phyloP scores from a whole-genome alignment of 1,139 yeast species.

The Meyerozyma guilliermondii region DNA sequence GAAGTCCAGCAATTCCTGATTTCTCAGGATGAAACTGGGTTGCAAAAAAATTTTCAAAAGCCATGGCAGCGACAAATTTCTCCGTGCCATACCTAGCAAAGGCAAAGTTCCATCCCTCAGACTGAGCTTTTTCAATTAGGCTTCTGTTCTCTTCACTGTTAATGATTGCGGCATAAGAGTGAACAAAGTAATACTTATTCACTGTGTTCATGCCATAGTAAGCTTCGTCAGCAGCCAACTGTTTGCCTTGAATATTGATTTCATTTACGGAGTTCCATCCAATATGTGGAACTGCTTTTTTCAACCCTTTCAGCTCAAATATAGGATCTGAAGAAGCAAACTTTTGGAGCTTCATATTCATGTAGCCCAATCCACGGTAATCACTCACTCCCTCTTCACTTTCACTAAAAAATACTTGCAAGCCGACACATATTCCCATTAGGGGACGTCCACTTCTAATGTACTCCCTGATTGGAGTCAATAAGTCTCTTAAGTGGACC shows the following conservation, averaged over 20 bases:
- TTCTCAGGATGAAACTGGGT: slow-evolving; percentile 98
- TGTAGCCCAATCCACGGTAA: slow-evolving; percentile 49
- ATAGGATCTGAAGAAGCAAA: slow-evolving; percentile 47
- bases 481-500: slow-evolving; percentile 56
- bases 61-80: slow-evolving; percentile 76
- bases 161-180: slow-evolving; percentile 78
- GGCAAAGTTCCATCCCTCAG: slow-evolving; percentile 75
- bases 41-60: slow-evolving; percentile 76
- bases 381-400: slow-evolving; percentile 67
- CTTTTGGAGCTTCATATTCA: slow-evolving; percentile 49
- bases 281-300: slow-evolving; percentile 87
- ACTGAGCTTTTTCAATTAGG: slow-evolving; percentile 24
- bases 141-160: slow-evolving; percentile 21
- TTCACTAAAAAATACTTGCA: slow-evolving; percentile 72
- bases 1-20: slow-evolving; percentile 85
- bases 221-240: slow-evolving; percentile 16
- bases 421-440: slow-evolving; percentile 97
- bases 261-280: slow-evolving; percentile 72
- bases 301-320: slow-evolving; percentile 14
- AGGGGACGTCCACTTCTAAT: slow-evolving; percentile 71
- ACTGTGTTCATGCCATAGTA: slow-evolving; percentile 61
- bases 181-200: slow-evolving; percentile 87
- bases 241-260: slow-evolving; percentile 13
- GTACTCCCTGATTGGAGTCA: slow-evolving; percentile 59
- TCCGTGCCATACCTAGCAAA: slow-evolving; percentile 73